Percentiles rank a stretch among this genome's conserved stretches.
Evolutionary conservation across 2,329 filamentous ascomycete species (phyloP).

Genomic region (Sporothrix protearum): DNA sequence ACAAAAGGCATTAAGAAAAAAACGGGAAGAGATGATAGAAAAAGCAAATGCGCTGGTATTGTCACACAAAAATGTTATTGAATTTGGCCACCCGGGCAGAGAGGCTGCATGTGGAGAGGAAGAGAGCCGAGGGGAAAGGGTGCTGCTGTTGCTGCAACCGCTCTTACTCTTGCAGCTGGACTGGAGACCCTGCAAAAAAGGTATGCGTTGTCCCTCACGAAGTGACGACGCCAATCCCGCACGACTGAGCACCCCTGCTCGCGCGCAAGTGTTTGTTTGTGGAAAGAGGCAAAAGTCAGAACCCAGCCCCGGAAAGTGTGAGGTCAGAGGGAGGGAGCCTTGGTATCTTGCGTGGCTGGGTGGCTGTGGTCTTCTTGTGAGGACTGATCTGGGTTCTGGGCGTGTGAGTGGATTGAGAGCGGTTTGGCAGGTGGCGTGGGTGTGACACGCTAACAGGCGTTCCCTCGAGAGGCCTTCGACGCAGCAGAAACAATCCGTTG

Average conservation of each 20-base stretch:
- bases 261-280: neutral
- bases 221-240: neutral
- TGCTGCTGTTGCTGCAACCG: constrained; percentile 11
- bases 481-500: neutral
- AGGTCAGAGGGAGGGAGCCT: constrained; percentile 11
- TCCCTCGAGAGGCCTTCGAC: neutral
- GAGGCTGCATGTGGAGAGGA: constrained; percentile 14
- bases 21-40: neutral
- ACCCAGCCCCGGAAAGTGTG: neutral
- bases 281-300: neutral
- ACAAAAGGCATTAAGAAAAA: neutral
- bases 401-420: constrained; percentile 4
- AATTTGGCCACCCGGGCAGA: constrained; percentile 10
- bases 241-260: constrained; percentile 2
- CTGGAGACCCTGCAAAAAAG: neutral
- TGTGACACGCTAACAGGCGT: constrained; percentile 1
- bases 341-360: constrained; percentile 20
- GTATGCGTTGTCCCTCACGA: constrained; percentile 12
- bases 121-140: neutral
- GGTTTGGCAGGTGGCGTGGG: neutral
- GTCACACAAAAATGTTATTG: neutral
- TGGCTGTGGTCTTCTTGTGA: constrained; percentile 15
- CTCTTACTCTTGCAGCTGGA: constrained; percentile 7
- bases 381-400: neutral
- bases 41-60: neutral